Percentiles rank a stretch among this genome's conserved stretches.
Evolutionary conservation across 2,329 filamentous ascomycete species (phyloP).

Genomic region (Akanthomyces muscarius): DNA sequence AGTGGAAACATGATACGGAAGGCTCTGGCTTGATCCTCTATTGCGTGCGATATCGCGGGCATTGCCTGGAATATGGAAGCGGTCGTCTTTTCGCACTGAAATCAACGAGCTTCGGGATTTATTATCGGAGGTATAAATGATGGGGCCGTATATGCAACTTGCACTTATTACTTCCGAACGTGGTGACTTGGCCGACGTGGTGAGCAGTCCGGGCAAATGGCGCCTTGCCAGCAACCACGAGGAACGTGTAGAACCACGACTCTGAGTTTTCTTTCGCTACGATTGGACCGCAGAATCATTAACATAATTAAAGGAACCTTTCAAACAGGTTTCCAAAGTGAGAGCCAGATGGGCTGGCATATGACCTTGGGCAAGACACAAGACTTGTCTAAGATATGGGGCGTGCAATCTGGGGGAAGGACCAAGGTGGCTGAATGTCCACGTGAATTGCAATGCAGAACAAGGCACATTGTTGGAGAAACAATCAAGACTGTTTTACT

Average conservation of each 20-base stretch:
- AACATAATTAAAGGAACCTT: background rate
- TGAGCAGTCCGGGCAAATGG: background rate
- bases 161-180: background rate
- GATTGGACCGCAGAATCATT: background rate
- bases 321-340: background rate
- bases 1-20: background rate
- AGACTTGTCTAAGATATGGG: background rate
- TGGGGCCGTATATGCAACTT: background rate
- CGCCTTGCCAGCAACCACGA: background rate
- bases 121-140: background rate
- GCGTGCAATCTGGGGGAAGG: slow-evolving; percentile 4
- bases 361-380: background rate
- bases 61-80: background rate
- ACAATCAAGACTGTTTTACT: background rate
- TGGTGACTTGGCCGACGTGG: background rate
- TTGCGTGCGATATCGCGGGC: slow-evolving; percentile 10
- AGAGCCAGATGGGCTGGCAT: background rate
- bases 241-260: background rate
- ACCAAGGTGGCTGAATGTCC: slow-evolving; percentile 1
- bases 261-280: background rate
- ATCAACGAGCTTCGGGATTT: background rate
- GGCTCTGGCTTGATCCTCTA: background rate
- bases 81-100: background rate
- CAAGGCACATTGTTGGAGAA: background rate
- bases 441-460: background rate